These are phyloP conservation scores for Groenewaldozyma sp. DNA, from an alignment of 1,139 yeast species.

Conservation along the genomic window DNA sequence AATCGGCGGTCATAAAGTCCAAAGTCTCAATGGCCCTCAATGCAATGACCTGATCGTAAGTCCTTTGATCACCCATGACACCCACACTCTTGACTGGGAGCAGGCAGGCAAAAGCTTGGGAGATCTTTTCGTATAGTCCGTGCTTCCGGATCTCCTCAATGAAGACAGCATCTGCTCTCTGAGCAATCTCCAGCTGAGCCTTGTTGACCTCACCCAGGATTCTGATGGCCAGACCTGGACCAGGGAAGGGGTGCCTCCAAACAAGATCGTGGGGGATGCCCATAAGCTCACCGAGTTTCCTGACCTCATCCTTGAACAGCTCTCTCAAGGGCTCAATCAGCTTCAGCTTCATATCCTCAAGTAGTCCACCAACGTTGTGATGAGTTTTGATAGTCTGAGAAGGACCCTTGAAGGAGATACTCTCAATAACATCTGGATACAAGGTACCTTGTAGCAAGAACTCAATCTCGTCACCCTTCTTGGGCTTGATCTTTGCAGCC, in stretches of 20 bases:
- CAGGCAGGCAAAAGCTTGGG: constrained; percentile 96
- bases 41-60: constrained; percentile 98
- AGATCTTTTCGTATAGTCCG: constrained; percentile 84
- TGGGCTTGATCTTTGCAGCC: constrained; percentile 86
- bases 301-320: constrained; percentile 96
- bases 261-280: constrained; percentile 96
- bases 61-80: constrained; percentile 99
- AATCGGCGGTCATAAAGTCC: constrained; percentile 99
- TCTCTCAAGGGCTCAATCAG: constrained; percentile 97
- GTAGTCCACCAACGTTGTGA: constrained; percentile 96
- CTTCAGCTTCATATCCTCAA: constrained; percentile 96
- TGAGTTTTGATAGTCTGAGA: constrained; percentile 98
- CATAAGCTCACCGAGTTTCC: constrained; percentile 86
- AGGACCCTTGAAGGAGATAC: constrained; percentile 98
- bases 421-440: constrained; percentile 97
- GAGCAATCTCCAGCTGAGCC: constrained; percentile 88
- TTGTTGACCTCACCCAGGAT: constrained; percentile 94
- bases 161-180: constrained; percentile 93
- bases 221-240: constrained; percentile 99
- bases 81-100: constrained; percentile 98
- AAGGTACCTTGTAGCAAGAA: constrained; percentile 93
- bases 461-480: constrained; percentile 71
- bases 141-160: constrained; percentile 92
- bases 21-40: constrained; percentile 95
- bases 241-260: constrained; percentile 99